Conservation (phyloP, 331 rosid species). For the Malus hybrid region DNA sequence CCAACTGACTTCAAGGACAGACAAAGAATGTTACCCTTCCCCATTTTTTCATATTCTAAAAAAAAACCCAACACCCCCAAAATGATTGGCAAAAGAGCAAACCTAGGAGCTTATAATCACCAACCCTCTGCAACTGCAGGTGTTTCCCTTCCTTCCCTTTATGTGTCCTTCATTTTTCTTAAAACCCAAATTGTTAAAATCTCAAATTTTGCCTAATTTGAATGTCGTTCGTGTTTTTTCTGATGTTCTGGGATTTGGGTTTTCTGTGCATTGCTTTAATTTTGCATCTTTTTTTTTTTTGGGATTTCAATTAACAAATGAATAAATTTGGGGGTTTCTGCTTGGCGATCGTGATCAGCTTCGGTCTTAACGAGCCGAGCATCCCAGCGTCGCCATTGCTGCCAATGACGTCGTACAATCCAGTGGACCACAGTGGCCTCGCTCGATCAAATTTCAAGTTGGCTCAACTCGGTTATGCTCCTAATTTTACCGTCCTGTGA, state of each 20-base stretch:
- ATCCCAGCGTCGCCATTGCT: constrained; percentile 69
- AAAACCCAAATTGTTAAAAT: neutral
- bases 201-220: neutral
- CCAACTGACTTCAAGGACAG: too few relatives aligned
- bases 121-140: too few relatives aligned
- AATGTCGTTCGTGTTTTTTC: neutral
- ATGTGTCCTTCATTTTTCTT: neutral
- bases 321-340: constrained; percentile 13
- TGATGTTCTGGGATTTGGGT: neutral
- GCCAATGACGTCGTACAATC: constrained; percentile 86
- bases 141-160: neutral
- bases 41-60: too few relatives aligned
- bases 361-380: constrained; percentile 54
- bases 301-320: too few relatives aligned
- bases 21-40: too few relatives aligned
- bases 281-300: neutral
- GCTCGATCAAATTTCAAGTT: constrained; percentile 47
- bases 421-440: constrained; percentile 83
- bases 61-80: too few relatives aligned
- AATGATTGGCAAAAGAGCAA: too few relatives aligned
- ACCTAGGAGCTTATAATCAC: too few relatives aligned
- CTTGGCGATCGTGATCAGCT: constrained; percentile 67
- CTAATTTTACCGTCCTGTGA: constrained; percentile 87
- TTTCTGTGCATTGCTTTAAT: neutral
- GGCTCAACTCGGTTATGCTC: constrained; percentile 47